Conservation (phyloP, 2,329 filamentous ascomycete genomes). For the Chrysosporium keratinophilum region DNA sequence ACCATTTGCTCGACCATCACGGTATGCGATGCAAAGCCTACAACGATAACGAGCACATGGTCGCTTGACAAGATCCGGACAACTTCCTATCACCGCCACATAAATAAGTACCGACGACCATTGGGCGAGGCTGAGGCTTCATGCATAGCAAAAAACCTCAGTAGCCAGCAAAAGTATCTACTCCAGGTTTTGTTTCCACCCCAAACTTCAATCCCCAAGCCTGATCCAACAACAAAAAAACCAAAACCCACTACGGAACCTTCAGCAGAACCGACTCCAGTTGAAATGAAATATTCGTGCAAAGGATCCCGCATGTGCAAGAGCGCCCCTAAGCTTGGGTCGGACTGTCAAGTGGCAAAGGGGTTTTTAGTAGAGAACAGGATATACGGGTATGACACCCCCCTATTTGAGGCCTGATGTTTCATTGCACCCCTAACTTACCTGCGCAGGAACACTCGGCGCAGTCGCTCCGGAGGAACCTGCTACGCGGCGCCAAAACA, state of each 20-base stretch:
- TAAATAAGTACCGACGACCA: not conserved
- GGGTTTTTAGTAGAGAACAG: not conserved
- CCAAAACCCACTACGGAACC: not conserved
- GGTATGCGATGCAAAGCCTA: not conserved
- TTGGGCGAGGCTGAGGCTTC: not conserved
- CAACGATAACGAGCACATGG: constrained; percentile 1
- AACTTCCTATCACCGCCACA: not conserved
- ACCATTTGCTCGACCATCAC: constrained; percentile 3
- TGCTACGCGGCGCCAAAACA: not conserved
- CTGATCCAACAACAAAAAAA: not conserved
- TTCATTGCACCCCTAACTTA: not conserved
- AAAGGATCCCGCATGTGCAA: not conserved
- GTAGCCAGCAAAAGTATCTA: not conserved
- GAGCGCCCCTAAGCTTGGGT: not conserved
- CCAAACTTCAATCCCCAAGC: not conserved
- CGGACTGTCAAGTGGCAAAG: not conserved
- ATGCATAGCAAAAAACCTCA: not conserved
- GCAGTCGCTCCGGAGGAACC: not conserved
- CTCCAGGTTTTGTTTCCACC: not conserved
- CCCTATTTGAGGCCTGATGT: too few species aligned
- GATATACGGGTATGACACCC: not conserved
- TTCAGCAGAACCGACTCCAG: not conserved
- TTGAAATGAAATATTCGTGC: not conserved
- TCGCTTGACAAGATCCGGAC: not conserved
- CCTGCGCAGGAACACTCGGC: not conserved